Conservation (phyloP, 306 rosid species). For the Quercus mongolica region DNA sequence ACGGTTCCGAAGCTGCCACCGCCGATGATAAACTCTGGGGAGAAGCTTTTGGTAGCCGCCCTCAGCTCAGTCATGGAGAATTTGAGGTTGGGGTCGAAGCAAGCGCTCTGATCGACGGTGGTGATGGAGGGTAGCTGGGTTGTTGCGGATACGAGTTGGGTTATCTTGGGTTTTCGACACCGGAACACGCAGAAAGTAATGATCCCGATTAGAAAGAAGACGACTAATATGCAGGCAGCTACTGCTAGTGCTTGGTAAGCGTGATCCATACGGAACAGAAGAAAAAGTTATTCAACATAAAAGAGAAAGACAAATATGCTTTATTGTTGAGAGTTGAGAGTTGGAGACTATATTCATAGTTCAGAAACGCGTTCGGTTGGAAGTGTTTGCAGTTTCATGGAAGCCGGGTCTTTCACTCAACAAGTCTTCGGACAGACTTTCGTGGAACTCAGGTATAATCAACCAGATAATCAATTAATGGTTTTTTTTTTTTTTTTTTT, state of each 20-base stretch:
- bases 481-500: no score
- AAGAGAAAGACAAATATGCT: not conserved
- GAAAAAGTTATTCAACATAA: no score
- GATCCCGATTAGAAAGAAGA: slow-evolving; percentile 42
- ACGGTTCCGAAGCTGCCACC: slow-evolving; percentile 91
- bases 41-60: slow-evolving; percentile 66
- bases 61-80: slow-evolving; percentile 66
- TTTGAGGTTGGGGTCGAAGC: slow-evolving; percentile 55
- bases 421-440: no score
- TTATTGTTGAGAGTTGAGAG: no score
- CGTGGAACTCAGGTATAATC: no score
- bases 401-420: no score
- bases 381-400: no score
- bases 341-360: no score
- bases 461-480: no score
- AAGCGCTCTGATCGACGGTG: slow-evolving; percentile 42
- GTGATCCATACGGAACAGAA: slow-evolving; percentile 4
- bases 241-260: slow-evolving; percentile 25
- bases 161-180: slow-evolving; percentile 18
- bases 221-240: slow-evolving; percentile 12
- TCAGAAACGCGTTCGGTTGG: no score
- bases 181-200: slow-evolving; percentile 26
- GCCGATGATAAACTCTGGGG: slow-evolving; percentile 60
- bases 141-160: not conserved
- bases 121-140: slow-evolving; percentile 17